Evolutionary conservation across 768 basidiomycete species (phyloP), one percentile per base, ranked within the genome.

Genomic region (Trametopsis cervina): DNA sequence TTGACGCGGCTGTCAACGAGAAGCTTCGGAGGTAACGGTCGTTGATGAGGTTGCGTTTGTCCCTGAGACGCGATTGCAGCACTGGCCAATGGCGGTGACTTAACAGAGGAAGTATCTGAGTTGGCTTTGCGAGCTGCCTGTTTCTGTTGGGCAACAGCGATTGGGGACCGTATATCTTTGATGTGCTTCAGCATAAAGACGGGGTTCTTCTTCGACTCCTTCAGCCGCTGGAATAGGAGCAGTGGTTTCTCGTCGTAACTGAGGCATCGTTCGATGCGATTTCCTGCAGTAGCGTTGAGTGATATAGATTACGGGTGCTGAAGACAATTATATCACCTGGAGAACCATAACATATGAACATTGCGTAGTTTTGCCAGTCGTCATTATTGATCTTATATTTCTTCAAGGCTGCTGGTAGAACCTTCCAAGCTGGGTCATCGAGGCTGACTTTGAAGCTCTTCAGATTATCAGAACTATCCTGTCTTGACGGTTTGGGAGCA

Each of bases 301-400:
- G 13, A 53, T 54, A 12, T 13, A 1, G 45, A 21, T n/a, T 4
- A 4, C 7, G 33, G 5, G 25, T 33, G 22, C 12, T 7, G 66
- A 35, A 40, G 27, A 12, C 11, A n/a, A 24, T 60, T 40, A 20
- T 46, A 78, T 57, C 61, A 92, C 94, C 91, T 44, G 92, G 74
- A 45, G 85, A 84, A 10, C 94, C 95, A 65, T 95, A 97, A 58
- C 95, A 98, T 52, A 99, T 98, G 69, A 99, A 99, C 85, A 99
- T 89, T 23, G 96, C 96, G 69, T 98, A 99, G 59, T 92, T 89
- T 71, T 92, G 86, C 96, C 96, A 99, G 64, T 89, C 94, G 54
- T 98, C 96, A 56, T 90, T 90, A 65, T 95, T 92, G 68, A 98
- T 98, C 61, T 90, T 93, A 66, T 99, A 99, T 66, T 98, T 98